Evolutionary conservation across 768 basidiomycete species (phyloP).

Genomic region (Agaricus subrufescens): DNA sequence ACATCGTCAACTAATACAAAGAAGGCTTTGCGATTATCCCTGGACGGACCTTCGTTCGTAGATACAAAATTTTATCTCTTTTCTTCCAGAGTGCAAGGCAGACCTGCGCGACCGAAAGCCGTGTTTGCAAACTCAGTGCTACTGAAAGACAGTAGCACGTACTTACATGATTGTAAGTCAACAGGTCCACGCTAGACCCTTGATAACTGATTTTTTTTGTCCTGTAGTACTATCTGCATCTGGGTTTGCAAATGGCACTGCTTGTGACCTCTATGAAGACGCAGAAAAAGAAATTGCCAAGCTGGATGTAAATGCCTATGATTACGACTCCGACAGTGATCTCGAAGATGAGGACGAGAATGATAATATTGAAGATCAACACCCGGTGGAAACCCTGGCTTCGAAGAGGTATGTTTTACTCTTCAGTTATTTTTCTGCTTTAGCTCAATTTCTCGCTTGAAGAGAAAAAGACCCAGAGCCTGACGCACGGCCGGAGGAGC

Average conservation of each 20-base stretch:
- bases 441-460: too few species aligned
- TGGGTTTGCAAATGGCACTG: not conserved
- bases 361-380: not conserved
- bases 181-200: not conserved
- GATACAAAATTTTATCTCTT: constrained; percentile 12
- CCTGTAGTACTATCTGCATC: constrained; percentile 1
- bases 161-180: constrained; percentile 4
- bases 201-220: not conserved
- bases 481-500: too few species aligned
- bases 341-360: not conserved
- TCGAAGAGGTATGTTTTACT: not conserved
- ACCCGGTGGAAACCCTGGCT: not conserved
- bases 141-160: not conserved
- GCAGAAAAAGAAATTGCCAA: not conserved
- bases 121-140: constrained; percentile 7
- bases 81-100: not conserved
- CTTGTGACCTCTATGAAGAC: not conserved
- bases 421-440: too few species aligned
- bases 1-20: not conserved
- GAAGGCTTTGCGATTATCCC: not conserved
- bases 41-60: constrained; percentile 3
- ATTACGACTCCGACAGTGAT: constrained; percentile 11
- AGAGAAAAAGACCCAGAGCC: not conserved
- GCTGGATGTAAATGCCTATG: not conserved
- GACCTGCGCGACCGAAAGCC: not conserved